phyloP scores from a whole-genome alignment of 2,329 filamentous ascomycete species.

The Septoria linicola region DNA sequence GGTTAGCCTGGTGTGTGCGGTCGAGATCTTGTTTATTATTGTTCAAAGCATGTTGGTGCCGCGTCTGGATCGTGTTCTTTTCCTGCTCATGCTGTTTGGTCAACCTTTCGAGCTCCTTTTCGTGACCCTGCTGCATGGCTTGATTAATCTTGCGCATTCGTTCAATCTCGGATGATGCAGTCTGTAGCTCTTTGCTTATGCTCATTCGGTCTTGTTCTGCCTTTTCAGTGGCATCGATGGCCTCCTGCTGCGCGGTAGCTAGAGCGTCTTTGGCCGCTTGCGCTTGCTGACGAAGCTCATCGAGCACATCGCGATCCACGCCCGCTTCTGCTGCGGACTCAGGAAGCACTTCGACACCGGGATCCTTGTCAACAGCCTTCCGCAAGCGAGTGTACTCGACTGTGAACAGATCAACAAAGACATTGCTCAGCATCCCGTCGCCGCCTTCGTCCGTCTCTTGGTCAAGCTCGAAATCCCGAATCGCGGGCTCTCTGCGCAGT shows the following conservation, averaged over 20 bases:
- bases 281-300: slow-evolving; percentile 74
- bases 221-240: slow-evolving; percentile 55
- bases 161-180: slow-evolving; percentile 46
- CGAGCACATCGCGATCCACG: slow-evolving; percentile 89
- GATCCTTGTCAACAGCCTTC: slow-evolving; percentile 85
- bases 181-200: slow-evolving; percentile 50
- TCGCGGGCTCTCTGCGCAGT: slow-evolving; percentile 71
- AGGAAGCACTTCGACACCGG: slow-evolving; percentile 79
- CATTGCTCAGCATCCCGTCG: slow-evolving; percentile 59
- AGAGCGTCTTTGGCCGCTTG: slow-evolving; percentile 67
- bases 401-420: slow-evolving; percentile 91
- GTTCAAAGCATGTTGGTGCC: slow-evolving; percentile 39
- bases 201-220: slow-evolving; percentile 49
- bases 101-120: slow-evolving; percentile 50
- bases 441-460: slow-evolving; percentile 27
- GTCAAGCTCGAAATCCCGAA: slow-evolving; percentile 83
- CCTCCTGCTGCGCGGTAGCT: slow-evolving; percentile 57
- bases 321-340: slow-evolving; percentile 81
- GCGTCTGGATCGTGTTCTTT: slow-evolving; percentile 29
- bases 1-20: slow-evolving; percentile 28
- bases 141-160: slow-evolving; percentile 68
- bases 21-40: slow-evolving; percentile 31
- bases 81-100: slow-evolving; percentile 49
- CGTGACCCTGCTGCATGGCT: slow-evolving; percentile 67
- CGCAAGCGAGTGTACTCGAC: slow-evolving; percentile 88